Base-by-base conservation (phyloP, 345 rosid genomes). In the Brassica incana region DNA sequence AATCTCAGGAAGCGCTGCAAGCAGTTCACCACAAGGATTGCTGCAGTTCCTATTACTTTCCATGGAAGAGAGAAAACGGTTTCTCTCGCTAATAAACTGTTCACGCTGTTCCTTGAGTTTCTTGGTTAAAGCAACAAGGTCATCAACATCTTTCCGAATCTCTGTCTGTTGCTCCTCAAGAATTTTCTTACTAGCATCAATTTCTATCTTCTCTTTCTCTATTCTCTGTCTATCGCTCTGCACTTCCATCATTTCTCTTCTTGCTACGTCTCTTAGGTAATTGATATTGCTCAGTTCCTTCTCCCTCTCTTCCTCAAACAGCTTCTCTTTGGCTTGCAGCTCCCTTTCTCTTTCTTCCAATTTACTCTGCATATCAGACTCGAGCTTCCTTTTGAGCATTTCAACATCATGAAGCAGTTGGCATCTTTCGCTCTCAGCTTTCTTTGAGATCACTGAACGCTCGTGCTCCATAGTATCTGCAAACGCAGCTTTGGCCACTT, bases 181-280 rank as follows among this genome's bases (percentile, higher is more conserved):
- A 86, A 88, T 88, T 52, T 59, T 90, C 82, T 89, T 90, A 75
- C 92, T 89, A 61, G 86, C 88, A 59, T 78, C 84, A 75, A 89
- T 79, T 72, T 88, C 96, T 69, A 81, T 82, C 82, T 85, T 90
- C 67, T 91, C 98, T 78, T 86, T 90, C 71, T 85, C 90, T 72
- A 90, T 72, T 73, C 87, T 82, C 12, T 67, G 59, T 75, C 98
- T 87, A 77, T 90, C 97, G 35, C 61, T 80, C 84, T 88, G 90
- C 93, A 88, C 29, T 18, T 95, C 99, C 29, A 88, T 88, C 97
- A 93, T 95, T 82, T 91, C 97, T 79, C 89, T 90, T 79, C 90
- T 87, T 62, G 95, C 93, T 72, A 90, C 78, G 38, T 90, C 98
- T 81, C 97, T 89, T 71, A 89, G 74, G 88, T 86, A 85, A 66